Conservation (phyloP, 2,329 filamentous ascomycete species). For the Eurotiales sp. region DNA sequence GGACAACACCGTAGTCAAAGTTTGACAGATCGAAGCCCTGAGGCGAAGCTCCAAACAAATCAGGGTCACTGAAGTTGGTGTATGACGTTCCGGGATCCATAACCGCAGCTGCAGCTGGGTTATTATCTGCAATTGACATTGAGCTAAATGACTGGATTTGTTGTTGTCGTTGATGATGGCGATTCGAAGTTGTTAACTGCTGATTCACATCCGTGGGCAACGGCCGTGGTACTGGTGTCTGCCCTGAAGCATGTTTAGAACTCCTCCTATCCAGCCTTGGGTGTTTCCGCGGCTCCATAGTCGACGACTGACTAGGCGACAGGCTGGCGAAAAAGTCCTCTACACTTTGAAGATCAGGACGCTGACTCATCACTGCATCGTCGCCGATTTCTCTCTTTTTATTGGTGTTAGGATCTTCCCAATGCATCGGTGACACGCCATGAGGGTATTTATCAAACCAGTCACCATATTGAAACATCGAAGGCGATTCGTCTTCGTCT, state of each 20-base stretch:
- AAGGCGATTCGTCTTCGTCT: slow-evolving; percentile 45
- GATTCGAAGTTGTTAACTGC: slow-evolving; percentile 22
- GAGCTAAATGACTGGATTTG: slow-evolving; percentile 26
- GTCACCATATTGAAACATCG: slow-evolving; percentile 91
- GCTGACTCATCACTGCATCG: slow-evolving; percentile 86
- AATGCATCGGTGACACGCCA: slow-evolving; percentile 80
- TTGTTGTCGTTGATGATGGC: slow-evolving; percentile 21
- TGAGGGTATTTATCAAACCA: slow-evolving; percentile 97
- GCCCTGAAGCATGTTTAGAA: slow-evolving; percentile 9
- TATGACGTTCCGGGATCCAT: slow-evolving; percentile 11
- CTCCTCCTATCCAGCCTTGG: slow-evolving; percentile 22
- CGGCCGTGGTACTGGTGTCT: slow-evolving; percentile 12
- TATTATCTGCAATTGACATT: slow-evolving; percentile 22
- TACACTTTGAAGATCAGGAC: slow-evolving; percentile 85
- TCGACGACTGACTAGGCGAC: slow-evolving; percentile 46
- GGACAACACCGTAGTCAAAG: slow-evolving; percentile 37
- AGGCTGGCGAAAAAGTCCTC: slow-evolving; percentile 89
- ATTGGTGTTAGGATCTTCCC: slow-evolving; percentile 67
- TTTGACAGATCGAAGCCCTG: slow-evolving; percentile 28
- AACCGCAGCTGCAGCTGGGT: slow-evolving; percentile 16
- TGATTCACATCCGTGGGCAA: slow-evolving; percentile 19
- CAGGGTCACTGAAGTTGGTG: slow-evolving; percentile 22
- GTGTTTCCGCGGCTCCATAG: slow-evolving; percentile 8
- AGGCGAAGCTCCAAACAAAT: slow-evolving; percentile 16
- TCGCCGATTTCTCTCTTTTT: slow-evolving; percentile 72